These are phyloP conservation scores for Bryopsis sp. DNA, from an alignment of 139 green algal species.

Conservation along the genomic window DNA sequence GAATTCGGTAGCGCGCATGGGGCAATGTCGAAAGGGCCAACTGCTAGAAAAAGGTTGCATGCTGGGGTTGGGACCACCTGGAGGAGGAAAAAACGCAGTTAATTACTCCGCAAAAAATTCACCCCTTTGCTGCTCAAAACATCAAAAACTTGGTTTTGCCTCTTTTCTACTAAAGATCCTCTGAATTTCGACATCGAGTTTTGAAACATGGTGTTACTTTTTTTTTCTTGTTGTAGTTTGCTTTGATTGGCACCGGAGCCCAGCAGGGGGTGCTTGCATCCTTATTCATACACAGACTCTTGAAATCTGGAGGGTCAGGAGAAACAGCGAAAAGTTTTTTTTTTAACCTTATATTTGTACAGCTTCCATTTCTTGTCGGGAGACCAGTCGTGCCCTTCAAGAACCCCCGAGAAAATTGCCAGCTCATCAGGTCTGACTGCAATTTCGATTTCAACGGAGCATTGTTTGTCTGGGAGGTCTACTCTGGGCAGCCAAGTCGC, in stretches of 20 bases:
- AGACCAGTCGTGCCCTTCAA: too few relatives aligned
- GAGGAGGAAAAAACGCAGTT: too few relatives aligned
- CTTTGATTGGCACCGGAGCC: background rate
- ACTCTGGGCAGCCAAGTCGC: slow-evolving; percentile 1
- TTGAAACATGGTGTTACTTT: too few relatives aligned
- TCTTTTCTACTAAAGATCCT: too few relatives aligned
- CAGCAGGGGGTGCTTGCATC: background rate
- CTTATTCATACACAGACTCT: background rate
- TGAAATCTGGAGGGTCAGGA: background rate
- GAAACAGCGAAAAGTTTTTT: background rate
- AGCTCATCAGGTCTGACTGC: background rate
- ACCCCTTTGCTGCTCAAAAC: too few relatives aligned
- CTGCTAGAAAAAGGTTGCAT: slow-evolving; percentile 6
- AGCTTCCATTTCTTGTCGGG: too few relatives aligned
- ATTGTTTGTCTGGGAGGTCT: background rate
- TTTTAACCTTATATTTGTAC: background rate
- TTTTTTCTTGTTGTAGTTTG: too few relatives aligned
- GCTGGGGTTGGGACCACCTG: too few relatives aligned
- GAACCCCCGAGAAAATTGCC: background rate
- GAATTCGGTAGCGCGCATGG: background rate
- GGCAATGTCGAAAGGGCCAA: background rate
- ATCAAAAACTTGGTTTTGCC: too few relatives aligned
- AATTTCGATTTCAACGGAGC: background rate
- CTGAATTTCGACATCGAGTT: too few relatives aligned
- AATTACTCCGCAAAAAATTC: too few relatives aligned